Percentiles rank a stretch among this genome's conserved stretches.
These are phyloP conservation scores for Carpinus fangiana DNA, from an alignment of 306 rosid species.

Conservation along the genomic window DNA sequence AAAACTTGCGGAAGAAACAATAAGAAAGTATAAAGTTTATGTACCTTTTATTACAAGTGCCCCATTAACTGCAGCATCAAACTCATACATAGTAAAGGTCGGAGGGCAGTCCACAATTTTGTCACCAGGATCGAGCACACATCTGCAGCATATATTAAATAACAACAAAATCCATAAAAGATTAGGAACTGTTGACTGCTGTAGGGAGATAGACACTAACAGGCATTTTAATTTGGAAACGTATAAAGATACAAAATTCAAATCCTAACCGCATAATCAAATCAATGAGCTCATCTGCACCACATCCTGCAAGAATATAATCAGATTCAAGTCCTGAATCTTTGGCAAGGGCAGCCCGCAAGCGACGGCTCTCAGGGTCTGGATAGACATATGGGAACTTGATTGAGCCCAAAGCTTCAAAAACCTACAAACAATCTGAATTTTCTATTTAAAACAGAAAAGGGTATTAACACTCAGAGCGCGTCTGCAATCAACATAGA, in stretches of 20 bases:
- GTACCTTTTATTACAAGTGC: conserved; percentile 83
- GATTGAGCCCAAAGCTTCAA: conserved; percentile 78
- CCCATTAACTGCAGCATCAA: conserved; percentile 92
- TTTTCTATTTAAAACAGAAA: conserved; percentile 30
- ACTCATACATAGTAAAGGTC: conserved; percentile 96
- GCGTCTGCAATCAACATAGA: background rate
- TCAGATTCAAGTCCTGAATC: conserved; percentile 91
- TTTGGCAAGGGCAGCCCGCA: conserved; percentile 89
- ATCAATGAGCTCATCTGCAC: conserved; percentile 97
- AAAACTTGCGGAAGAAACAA: background rate
- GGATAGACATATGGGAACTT: conserved; percentile 89
- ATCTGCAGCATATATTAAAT: conserved; percentile 47
- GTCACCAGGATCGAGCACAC: conserved; percentile 94
- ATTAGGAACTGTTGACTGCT: background rate
- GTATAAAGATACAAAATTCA: background rate
- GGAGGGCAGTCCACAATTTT: conserved; percentile 97
- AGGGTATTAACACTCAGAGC: conserved; percentile 5
- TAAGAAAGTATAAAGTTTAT: background rate
- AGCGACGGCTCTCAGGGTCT: conserved; percentile 83
- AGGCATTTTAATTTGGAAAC: conserved; percentile 19
- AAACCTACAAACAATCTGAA: conserved; percentile 57
- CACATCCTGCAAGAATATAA: conserved; percentile 90
- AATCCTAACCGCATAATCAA: conserved; percentile 81
- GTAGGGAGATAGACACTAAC: conserved; percentile 16
- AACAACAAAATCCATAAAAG: conserved; percentile 18